Percentiles rank a stretch among this genome's conserved stretches.
Conservation (phyloP, 371 early-diverging fungal species). For the Umbelopsis sp. region DNA sequence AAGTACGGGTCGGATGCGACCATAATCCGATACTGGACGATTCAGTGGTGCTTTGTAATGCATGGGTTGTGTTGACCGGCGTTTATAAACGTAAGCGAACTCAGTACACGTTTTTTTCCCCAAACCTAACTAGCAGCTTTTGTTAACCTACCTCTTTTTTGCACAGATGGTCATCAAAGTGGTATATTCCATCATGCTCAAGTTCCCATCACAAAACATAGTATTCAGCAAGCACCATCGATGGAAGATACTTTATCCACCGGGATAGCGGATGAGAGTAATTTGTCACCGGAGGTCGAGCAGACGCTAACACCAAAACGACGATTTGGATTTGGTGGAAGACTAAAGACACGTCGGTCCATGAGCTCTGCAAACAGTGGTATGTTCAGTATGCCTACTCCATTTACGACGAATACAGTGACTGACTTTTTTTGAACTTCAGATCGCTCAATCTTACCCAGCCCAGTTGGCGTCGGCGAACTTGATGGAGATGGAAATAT, state of each 20-base stretch:
- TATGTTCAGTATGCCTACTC: background rate
- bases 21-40: background rate
- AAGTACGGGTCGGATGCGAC: background rate
- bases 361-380: background rate
- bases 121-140: too few relatives aligned
- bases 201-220: background rate
- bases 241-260: background rate
- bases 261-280: background rate
- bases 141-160: background rate
- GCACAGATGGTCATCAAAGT: background rate
- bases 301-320: background rate
- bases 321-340: background rate
- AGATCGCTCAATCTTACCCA: background rate
- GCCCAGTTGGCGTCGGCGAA: background rate
- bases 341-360: background rate
- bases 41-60: background rate
- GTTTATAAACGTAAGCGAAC: background rate
- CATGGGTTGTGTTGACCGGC: conserved; percentile 1
- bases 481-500: background rate
- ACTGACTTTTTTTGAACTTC: background rate
- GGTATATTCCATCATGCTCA: background rate
- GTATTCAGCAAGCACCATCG: background rate
- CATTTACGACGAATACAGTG: too few relatives aligned
- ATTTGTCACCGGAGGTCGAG: background rate
- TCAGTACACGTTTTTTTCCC: too few relatives aligned